These are phyloP conservation scores for Cryphonectria parasitica DNA, from an alignment of 2,329 filamentous ascomycete species.

Conservation along the genomic window DNA sequence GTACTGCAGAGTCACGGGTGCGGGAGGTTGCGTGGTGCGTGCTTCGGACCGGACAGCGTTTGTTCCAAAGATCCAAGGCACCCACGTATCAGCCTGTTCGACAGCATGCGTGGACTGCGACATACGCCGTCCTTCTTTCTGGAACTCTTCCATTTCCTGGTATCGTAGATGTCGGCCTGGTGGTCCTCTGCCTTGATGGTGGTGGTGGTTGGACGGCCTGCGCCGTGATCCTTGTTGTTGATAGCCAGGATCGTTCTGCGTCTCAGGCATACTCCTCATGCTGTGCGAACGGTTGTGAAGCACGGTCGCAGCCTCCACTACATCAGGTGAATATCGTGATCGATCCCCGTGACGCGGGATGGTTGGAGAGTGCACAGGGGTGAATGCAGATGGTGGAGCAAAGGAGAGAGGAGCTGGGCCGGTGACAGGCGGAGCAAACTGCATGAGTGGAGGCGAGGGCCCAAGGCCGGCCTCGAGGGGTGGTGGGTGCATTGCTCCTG, in stretches of 20 bases:
- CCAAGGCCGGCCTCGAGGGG: background rate
- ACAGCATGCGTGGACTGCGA: constrained; percentile 32
- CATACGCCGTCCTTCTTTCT: constrained; percentile 43
- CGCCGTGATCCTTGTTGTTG: constrained; percentile 8
- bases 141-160: constrained; percentile 48
- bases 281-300: constrained; percentile 38
- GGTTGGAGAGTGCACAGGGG: constrained; percentile 36
- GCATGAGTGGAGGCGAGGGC: background rate
- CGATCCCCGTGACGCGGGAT: constrained; percentile 32
- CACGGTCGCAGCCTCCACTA: constrained; percentile 61
- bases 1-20: constrained; percentile 59
- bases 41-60: constrained; percentile 41
- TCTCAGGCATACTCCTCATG: constrained; percentile 28
- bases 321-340: constrained; percentile 49
- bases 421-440: constrained; percentile 8
- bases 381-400: constrained; percentile 34
- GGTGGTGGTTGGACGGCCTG: constrained; percentile 6
- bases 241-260: constrained; percentile 14
- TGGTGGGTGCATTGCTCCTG: background rate
- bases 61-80: constrained; percentile 7
- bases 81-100: constrained; percentile 36
- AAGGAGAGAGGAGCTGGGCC: background rate
- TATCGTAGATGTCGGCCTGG: constrained; percentile 48
- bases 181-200: constrained; percentile 32
- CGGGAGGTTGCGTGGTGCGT: constrained; percentile 38